A percentile compares a stretch with the other conserved stretches of the same genome.
Conservation (phyloP, 495 filamentous ascomycete species). For the Aspergillus sparsus region DNA sequence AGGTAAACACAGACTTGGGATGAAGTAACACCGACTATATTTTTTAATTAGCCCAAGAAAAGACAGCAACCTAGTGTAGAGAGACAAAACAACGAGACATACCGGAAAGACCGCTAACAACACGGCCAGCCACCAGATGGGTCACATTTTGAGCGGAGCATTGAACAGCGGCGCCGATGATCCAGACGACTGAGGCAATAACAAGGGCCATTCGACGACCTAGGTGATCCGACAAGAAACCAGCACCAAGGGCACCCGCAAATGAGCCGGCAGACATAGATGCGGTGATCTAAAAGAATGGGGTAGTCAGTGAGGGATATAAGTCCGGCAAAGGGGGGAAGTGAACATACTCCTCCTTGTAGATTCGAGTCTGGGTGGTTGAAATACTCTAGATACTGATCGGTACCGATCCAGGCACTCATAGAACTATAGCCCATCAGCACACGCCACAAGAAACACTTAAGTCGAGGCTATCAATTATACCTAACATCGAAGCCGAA, state of each 20-base stretch:
- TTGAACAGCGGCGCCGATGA: slow-evolving; percentile 69
- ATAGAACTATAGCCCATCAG: slow-evolving; percentile 51
- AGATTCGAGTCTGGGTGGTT: slow-evolving; percentile 61
- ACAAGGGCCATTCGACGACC: slow-evolving; percentile 66
- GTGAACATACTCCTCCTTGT: slow-evolving; percentile 54
- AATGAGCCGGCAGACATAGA: slow-evolving; percentile 70
- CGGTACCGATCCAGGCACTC: slow-evolving; percentile 69
- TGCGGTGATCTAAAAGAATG: slow-evolving; percentile 37
- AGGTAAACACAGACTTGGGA: slow-evolving; percentile 83
- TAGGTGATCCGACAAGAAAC: slow-evolving; percentile 64
- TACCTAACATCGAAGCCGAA: slow-evolving; percentile 51
- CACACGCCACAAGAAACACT: not conserved
- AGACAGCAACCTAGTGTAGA: not conserved
- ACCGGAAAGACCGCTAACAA: slow-evolving; percentile 66
- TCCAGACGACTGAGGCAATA: slow-evolving; percentile 69
- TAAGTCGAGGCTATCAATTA: not conserved
- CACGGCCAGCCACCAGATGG: slow-evolving; percentile 67
- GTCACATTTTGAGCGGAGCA: slow-evolving; percentile 59
- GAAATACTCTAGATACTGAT: slow-evolving; percentile 69
- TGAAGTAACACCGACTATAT: slow-evolving; percentile 67
- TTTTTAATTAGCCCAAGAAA: too few species aligned
- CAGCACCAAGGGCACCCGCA: slow-evolving; percentile 62
- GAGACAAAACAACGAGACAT: not conserved
- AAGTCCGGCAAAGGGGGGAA: too few species aligned
- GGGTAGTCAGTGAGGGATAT: not conserved